Evolutionary conservation across 2,329 filamentous ascomycete genomes (phyloP).

Genomic region (Trichoderma sp.): DNA sequence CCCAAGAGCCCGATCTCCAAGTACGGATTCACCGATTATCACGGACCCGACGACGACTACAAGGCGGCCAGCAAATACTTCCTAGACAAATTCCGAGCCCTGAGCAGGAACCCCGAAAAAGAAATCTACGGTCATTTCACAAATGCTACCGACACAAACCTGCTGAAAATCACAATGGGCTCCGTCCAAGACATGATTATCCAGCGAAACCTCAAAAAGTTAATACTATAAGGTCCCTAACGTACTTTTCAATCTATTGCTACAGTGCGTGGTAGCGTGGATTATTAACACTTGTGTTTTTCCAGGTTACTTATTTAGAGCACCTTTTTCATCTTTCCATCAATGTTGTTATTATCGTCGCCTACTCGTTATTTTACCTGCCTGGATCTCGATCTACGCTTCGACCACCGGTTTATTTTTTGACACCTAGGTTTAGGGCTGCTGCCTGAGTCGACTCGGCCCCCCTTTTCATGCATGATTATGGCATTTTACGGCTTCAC

Average conservation of each 20-base stretch:
- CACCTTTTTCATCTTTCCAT: background rate
- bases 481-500: constrained; percentile 17
- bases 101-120: constrained; percentile 88
- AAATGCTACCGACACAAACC: constrained; percentile 91
- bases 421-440: background rate
- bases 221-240: constrained; percentile 49
- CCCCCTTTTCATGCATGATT: constrained; percentile 6
- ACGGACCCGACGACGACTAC: constrained; percentile 87
- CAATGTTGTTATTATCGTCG: background rate
- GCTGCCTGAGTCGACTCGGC: constrained; percentile 6
- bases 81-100: constrained; percentile 93
- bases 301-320: constrained; percentile 6
- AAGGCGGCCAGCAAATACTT: constrained; percentile 97
- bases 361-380: background rate
- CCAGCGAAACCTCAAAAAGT: constrained; percentile 91
- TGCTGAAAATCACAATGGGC: constrained; percentile 78
- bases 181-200: constrained; percentile 85
- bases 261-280: background rate
- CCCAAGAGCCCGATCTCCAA: constrained; percentile 72
- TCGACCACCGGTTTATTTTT: background rate
- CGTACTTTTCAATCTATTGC: constrained; percentile 30
- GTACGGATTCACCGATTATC: constrained; percentile 87
- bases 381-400: background rate
- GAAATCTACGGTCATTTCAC: constrained; percentile 99
- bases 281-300: background rate